Base-by-base conservation (phyloP, 805 yeast genomes). In the Zygotorulaspora florentina region DNA sequence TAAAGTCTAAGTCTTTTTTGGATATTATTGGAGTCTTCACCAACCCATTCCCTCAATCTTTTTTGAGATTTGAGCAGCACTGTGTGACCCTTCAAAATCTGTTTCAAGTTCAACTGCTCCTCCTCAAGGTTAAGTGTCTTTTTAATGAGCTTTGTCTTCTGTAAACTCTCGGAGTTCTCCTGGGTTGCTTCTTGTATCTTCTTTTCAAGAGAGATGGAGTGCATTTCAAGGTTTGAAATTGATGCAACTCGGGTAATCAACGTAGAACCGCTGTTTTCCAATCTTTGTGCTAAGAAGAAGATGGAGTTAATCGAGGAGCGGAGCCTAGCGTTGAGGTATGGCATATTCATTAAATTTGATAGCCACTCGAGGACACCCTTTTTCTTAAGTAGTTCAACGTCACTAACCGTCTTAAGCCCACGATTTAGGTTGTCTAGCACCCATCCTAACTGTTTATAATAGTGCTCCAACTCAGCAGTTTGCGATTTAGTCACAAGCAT, bases 291-390 rank as follows among this genome's bases (percentile, higher is more conserved):
- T n/a, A 65, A 68, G 48, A 69, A 70, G 3, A 83, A 42, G 8
- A 82, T 62, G 15, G 61, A 61, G 16, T 69, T 57, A 5, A 83
- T 61, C 40, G 67, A 61, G 2, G 64, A 61, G 36, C 70, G 71
- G 33, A 79, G 51, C 34, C 67, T 68, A 26, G 66, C 53, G 34
- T 67, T 66, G 18, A 73, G 48, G 53, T 72, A 80, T 28, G 84
- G 81, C 6, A 82, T 73, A 48, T 73, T 72, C 30, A 68, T 51
- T 44, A 84, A 64, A 47, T 80, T 79, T 57, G 84, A 54, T 1
- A 78, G 51, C 81, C 88, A 80, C 52, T 88, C 96, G 45, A 87
- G 63, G 2, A 84, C 73, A 6, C 81, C 82, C 44, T 69, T 73
- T 40, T 67, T 69, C 48, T 74, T 71, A 44, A 86, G 61, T 1